Conservation (phyloP, 1,284 basidiomycete species). For the Leccinum angustisporum region DNA sequence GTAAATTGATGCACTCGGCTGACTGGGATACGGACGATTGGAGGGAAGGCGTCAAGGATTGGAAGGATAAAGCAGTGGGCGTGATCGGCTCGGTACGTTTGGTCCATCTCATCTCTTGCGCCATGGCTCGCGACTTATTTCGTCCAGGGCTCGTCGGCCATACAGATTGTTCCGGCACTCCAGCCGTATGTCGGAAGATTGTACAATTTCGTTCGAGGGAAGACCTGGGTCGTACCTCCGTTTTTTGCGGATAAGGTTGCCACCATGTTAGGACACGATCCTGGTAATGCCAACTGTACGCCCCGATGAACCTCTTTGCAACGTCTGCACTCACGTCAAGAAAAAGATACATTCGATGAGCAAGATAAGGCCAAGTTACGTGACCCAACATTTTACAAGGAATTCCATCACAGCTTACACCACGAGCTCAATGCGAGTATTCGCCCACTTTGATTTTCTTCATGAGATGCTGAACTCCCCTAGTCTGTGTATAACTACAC, state of each 20-base stretch:
- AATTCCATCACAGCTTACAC: slow-evolving; percentile 53
- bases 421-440: slow-evolving; percentile 48
- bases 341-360: slow-evolving; percentile 49
- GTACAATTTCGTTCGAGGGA: slow-evolving; percentile 59
- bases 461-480: background rate
- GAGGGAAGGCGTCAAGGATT: slow-evolving; percentile 48
- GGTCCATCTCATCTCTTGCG: background rate
- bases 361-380: slow-evolving; percentile 51
- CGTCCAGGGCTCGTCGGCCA: slow-evolving; percentile 58
- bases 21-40: slow-evolving; percentile 50
- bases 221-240: slow-evolving; percentile 58
- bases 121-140: background rate
- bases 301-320: background rate
- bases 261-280: slow-evolving; percentile 39
- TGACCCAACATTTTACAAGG: slow-evolving; percentile 46
- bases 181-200: slow-evolving; percentile 53
- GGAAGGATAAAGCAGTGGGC: slow-evolving; percentile 56
- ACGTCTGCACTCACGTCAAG: background rate
- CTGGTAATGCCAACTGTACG: slow-evolving; percentile 45
- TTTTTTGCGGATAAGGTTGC: slow-evolving; percentile 45
- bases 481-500: slow-evolving; percentile 50
- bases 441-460: background rate
- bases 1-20: slow-evolving; percentile 55
- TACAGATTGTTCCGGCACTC: slow-evolving; percentile 61
- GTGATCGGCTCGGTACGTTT: slow-evolving; percentile 57